Evolutionary conservation across 2,329 filamentous ascomycete species (phyloP).

Genomic region (Biscogniauxia mediterranea): DNA sequence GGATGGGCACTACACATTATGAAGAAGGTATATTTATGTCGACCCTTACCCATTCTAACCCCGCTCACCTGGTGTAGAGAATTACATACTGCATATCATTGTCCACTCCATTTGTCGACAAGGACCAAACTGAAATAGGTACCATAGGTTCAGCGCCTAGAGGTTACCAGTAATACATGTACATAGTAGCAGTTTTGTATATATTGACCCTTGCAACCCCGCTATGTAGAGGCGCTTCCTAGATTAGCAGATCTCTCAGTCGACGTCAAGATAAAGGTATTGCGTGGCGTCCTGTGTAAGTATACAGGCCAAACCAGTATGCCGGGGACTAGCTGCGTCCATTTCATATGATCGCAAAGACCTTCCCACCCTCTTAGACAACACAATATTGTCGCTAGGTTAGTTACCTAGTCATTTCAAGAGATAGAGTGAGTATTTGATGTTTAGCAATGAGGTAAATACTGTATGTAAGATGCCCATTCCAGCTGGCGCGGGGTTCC

Average conservation of each 20-base stretch:
- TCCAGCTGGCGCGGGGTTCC: no score
- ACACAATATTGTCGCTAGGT: no score
- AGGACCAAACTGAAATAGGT: background rate
- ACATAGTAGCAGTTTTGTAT: background rate
- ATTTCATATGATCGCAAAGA: background rate
- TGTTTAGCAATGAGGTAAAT: no score
- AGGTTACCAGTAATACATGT: no score
- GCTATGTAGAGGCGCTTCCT: background rate
- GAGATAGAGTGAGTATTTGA: no score
- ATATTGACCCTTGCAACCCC: no score
- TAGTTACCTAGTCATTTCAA: no score
- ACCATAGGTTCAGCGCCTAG: background rate
- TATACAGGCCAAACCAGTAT: background rate
- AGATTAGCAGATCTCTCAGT: background rate
- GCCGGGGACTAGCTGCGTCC: background rate
- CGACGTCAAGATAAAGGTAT: background rate
- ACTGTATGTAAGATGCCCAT: no score
- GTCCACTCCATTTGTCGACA: background rate
- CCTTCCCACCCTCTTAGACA: background rate
- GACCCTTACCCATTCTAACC: background rate
- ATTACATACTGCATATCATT: background rate
- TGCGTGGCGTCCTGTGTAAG: background rate
- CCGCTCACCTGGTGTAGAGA: background rate
- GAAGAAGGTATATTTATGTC: background rate
- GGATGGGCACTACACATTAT: background rate